Percentiles rank a stretch among this genome's conserved stretches.
Evolutionary conservation across 257 asterid genomes (phyloP).

Genomic region (Paraleonurus japonicus): DNA sequence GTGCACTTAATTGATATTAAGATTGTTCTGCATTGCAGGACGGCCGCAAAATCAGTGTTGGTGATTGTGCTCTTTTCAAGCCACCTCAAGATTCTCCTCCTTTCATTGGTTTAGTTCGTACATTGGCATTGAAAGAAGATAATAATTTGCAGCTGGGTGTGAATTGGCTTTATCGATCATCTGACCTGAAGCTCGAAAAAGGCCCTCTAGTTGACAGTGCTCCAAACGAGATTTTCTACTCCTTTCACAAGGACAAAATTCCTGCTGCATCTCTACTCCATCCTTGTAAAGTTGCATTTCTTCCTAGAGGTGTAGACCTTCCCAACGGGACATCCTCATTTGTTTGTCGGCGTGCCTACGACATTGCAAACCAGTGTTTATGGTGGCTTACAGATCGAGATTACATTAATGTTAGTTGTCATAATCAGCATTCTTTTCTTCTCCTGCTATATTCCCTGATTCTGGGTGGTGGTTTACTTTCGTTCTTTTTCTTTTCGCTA

Average conservation of each 20-base stretch:
- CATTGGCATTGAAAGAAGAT: slow-evolving; percentile 42
- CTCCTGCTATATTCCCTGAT: neutral
- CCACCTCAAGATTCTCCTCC: slow-evolving; percentile 83
- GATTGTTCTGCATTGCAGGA: slow-evolving; percentile 49
- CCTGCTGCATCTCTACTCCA: slow-evolving; percentile 88
- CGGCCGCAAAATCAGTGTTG: slow-evolving; percentile 67
- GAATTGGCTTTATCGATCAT: slow-evolving; percentile 84
- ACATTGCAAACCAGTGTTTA: slow-evolving; percentile 50
- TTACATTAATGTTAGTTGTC: slow-evolving; percentile 68
- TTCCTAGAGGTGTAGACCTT: slow-evolving; percentile 83
- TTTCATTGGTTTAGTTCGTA: slow-evolving; percentile 67
- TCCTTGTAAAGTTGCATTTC: slow-evolving; percentile 98
- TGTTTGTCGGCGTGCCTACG: slow-evolving; percentile 86
- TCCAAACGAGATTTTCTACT: slow-evolving; percentile 83
- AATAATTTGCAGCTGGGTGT: slow-evolving; percentile 57
- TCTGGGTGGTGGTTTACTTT: neutral
- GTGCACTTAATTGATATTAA: neutral
- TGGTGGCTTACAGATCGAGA: slow-evolving; percentile 95
- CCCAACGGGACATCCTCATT: slow-evolving; percentile 74
- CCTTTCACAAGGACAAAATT: slow-evolving; percentile 79
- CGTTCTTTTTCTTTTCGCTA: neutral
- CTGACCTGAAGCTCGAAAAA: slow-evolving; percentile 59
- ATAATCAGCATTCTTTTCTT: slow-evolving; percentile 14
- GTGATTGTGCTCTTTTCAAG: slow-evolving; percentile 83
- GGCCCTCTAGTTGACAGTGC: slow-evolving; percentile 61